Evolutionary conservation across 257 asterid genomes (phyloP), one percentile per base, ranked within the genome.

Genomic region (Penstemon newberryi): DNA sequence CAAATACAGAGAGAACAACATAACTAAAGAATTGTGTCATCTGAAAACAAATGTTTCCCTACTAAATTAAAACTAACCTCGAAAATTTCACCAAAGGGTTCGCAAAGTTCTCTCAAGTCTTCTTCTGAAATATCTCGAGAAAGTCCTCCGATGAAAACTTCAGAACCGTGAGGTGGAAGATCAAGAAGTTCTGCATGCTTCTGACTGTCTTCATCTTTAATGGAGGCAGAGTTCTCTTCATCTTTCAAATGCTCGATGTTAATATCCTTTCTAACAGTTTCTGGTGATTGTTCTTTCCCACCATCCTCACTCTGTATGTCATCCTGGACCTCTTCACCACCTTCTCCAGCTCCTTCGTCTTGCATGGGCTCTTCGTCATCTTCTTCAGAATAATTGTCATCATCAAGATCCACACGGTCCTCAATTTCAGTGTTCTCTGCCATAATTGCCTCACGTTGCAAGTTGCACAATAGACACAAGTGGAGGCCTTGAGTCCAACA

Each of bases 131-230:
- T 73, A 72, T 90, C 97, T 72, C 90, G 85, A 82, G 96, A 77
- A 71, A 90, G 92, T 40, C 97, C 98, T 74, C 98, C 97, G 74
- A 92, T 82, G 75, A 92, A 92, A 73, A 92, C 80, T 82, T 92
- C 97, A 40, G 98, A 86, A 66, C 98, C 98, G 33, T 77, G 96
- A 56, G 98, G 97, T 63, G 98, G 98, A 77, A 85, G 90, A 79
- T 76, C 82, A 59, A 92, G 89, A 82, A 92, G 97, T 59, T 86
- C 86, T 4, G 81, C 77, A 75, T 81, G 86, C 75, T 81, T 79
- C 59, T 69, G 82, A 41, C 70, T 83, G 53, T 81, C 90, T 8
- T 64, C 80, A 40, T 75, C 82, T 55, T 68, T 71, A 54, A 72
- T 60, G 51, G 87, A 72, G 67, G 73, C 77, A 19, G 81, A 61